phyloP scores from a whole-genome alignment of 345 rosid species.

The Corchorus capsularis region DNA sequence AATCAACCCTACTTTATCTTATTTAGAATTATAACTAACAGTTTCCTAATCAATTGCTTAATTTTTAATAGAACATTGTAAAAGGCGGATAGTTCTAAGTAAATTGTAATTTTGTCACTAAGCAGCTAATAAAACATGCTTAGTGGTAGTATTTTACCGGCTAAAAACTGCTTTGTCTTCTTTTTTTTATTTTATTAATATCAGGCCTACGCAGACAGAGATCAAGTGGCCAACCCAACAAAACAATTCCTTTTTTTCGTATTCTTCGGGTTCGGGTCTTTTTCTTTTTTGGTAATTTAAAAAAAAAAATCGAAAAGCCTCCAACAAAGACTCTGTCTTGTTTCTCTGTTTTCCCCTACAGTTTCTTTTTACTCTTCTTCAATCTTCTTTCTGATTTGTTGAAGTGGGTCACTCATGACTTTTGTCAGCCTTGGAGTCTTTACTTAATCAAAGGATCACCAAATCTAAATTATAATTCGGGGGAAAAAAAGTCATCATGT shows the following conservation, averaged over 20 bases:
- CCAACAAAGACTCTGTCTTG: not conserved
- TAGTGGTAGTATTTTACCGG: too few species aligned
- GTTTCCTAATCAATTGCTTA: too few species aligned
- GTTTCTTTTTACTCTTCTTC: not conserved
- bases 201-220: not conserved
- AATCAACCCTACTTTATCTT: too few species aligned
- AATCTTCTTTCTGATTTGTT: not conserved
- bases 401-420: not conserved
- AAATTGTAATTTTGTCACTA: too few species aligned
- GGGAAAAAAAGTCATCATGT: not conserved
- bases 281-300: not conserved
- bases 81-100: too few species aligned
- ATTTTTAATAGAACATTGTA: too few species aligned
- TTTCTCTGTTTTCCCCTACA: not conserved
- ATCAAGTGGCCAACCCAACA: not conserved
- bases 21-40: too few species aligned
- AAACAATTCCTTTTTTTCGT: not conserved
- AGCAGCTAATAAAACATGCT: too few species aligned
- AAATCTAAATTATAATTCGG: not conserved
- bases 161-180: not conserved
- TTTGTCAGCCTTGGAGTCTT: conserved; percentile 5
- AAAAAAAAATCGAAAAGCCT: not conserved
- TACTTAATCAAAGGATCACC: not conserved
- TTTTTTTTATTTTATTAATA: not conserved
- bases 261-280: not conserved